A percentile compares a stretch with the other conserved stretches of the same genome.
phyloP scores from a whole-genome alignment of 1,284 basidiomycete genomes.

The Heterobasidion irregulare region DNA sequence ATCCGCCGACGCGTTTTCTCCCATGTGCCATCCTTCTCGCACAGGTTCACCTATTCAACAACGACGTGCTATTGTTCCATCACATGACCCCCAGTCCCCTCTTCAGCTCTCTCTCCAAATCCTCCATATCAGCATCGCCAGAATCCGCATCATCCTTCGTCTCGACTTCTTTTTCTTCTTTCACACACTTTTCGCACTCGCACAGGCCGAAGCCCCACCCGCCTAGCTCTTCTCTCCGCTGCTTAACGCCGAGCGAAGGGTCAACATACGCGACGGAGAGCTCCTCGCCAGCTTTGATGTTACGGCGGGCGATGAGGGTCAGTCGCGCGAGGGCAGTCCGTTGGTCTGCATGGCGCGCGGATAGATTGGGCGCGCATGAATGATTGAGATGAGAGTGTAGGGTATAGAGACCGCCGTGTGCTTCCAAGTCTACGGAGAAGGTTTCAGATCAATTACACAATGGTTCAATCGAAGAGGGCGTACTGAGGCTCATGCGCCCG shows the following conservation, averaged over 20 bases:
- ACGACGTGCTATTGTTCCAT: background rate
- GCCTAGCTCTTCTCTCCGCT: constrained; percentile 50
- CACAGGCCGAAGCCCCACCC: constrained; percentile 76
- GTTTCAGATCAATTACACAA: background rate
- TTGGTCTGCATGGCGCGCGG: constrained; percentile 62
- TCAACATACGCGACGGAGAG: constrained; percentile 77
- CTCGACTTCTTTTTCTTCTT: constrained; percentile 33
- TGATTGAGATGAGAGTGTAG: constrained; percentile 88
- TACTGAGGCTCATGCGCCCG: constrained; percentile 81
- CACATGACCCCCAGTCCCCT: constrained; percentile 37
- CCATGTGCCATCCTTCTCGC: no score
- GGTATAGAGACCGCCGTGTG: constrained; percentile 79
- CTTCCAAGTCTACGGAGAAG: constrained; percentile 58
- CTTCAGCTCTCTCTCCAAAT: constrained; percentile 40
- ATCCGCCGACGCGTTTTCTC: no score
- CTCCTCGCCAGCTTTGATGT: constrained; percentile 70
- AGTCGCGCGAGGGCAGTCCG: constrained; percentile 60
- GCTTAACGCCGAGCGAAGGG: constrained; percentile 42
- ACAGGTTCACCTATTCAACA: no score
- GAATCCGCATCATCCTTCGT: constrained; percentile 15
- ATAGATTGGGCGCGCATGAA: constrained; percentile 70
- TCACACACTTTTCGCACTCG: constrained; percentile 54
- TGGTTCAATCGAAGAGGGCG: constrained; percentile 2
- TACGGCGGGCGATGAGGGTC: constrained; percentile 55
- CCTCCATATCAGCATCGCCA: constrained; percentile 18